Evolutionary conservation across 2,329 filamentous ascomycete species (phyloP).

Genomic region (Annulohypoxylon truncatum): DNA sequence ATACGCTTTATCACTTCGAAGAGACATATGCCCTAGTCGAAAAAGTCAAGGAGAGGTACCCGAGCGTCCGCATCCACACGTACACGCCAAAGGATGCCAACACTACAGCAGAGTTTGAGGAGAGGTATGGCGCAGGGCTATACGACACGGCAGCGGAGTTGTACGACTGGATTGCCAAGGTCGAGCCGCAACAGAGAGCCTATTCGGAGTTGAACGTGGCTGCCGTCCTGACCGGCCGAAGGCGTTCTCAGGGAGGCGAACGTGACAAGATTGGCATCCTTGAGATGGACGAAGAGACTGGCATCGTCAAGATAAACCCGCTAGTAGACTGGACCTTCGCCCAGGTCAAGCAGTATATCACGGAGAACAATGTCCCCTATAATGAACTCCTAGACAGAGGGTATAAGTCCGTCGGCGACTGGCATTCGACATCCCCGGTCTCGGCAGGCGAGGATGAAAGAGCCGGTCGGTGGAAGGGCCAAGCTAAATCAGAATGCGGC

Average conservation of each 20-base stretch:
- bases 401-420: slow-evolving; percentile 99
- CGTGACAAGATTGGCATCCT: slow-evolving; percentile 90
- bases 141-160: slow-evolving; percentile 89
- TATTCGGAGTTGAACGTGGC: slow-evolving; percentile 89
- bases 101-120: slow-evolving; percentile 80
- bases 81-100: slow-evolving; percentile 86
- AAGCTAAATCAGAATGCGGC: slow-evolving; percentile 95
- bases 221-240: slow-evolving; percentile 90
- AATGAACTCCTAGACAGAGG: slow-evolving; percentile 90
- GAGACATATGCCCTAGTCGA: slow-evolving; percentile 82
- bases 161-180: slow-evolving; percentile 98
- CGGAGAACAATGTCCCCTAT: slow-evolving; percentile 89
- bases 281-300: slow-evolving; percentile 87
- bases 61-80: slow-evolving; percentile 82
- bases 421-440: slow-evolving; percentile 95
- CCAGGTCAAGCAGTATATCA: slow-evolving; percentile 89
- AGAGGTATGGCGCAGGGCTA: slow-evolving; percentile 81
- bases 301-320: slow-evolving; percentile 97
- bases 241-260: slow-evolving; percentile 92
- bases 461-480: slow-evolving; percentile 95
- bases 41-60: slow-evolving; percentile 79
- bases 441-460: slow-evolving; percentile 94
- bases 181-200: slow-evolving; percentile 92
- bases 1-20: slow-evolving; percentile 84
- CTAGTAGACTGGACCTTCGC: slow-evolving; percentile 93